phyloP scores from a whole-genome alignment of 495 filamentous ascomycete genomes.

The Elasticomyces elasticus region DNA sequence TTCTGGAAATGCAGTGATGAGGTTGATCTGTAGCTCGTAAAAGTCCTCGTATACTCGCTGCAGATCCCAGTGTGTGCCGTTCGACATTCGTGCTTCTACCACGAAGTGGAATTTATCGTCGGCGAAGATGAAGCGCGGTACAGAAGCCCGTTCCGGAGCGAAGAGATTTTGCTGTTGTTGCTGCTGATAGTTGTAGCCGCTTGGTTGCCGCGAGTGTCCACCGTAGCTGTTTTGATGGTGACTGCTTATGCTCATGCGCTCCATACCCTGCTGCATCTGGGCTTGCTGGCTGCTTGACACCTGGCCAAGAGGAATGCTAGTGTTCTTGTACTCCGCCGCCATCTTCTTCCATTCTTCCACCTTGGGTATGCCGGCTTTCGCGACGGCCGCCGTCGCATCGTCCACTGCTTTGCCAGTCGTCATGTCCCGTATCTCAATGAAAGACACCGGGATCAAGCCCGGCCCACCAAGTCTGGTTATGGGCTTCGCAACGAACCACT shows the following conservation, averaged over 20 bases:
- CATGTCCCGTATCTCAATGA: conserved; percentile 95
- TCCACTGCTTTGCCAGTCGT: conserved; percentile 68
- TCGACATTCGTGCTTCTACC: conserved; percentile 83
- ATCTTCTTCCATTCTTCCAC: conserved; percentile 99
- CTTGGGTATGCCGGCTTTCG: conserved; percentile 82
- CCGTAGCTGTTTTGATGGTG: conserved; percentile 40
- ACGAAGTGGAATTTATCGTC: conserved; percentile 99
- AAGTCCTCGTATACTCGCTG: conserved; percentile 95
- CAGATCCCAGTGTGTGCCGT: conserved; percentile 84
- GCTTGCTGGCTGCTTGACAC: conserved; percentile 52
- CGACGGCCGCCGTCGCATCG: conserved; percentile 79
- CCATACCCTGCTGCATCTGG: conserved; percentile 60
- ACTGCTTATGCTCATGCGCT: conserved; percentile 61
- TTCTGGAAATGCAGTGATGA: conserved; percentile 84
- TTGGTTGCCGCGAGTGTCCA: conserved; percentile 29
- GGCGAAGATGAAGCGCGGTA: conserved; percentile 90
- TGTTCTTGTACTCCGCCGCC: conserved; percentile 98
- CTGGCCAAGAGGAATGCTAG: conserved; percentile 89
- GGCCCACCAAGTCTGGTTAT: conserved; percentile 90
- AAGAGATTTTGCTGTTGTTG: conserved; percentile 23
- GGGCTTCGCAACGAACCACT: conserved; percentile 99
- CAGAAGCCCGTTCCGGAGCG: conserved; percentile 64
- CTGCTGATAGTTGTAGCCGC: conserved; percentile 38
- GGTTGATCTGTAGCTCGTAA: conserved; percentile 95
- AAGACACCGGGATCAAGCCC: conserved; percentile 91